Conservation (phyloP, 169 alveolate genomes). For the Pseudocohnilembus persalinus region DNA sequence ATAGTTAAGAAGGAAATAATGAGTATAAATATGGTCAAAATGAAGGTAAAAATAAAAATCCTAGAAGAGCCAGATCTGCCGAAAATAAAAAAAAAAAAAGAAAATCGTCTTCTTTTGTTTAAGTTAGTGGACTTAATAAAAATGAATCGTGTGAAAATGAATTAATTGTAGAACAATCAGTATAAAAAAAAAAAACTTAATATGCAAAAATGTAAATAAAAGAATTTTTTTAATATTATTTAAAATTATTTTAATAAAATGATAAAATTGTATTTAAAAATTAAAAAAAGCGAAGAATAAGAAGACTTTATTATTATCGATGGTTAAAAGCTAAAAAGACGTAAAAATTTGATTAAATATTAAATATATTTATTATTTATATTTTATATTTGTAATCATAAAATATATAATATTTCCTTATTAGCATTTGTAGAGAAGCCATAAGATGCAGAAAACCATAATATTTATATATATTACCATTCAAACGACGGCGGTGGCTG, state of each 20-base stretch:
- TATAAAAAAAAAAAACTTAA: too few relatives aligned
- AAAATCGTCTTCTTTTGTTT: neutral
- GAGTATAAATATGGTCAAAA: too few relatives aligned
- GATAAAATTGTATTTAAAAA: neutral
- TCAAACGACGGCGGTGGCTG: constrained; percentile 94
- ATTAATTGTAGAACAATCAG: neutral
- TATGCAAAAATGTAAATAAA: too few relatives aligned
- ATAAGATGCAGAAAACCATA: constrained; percentile 96
- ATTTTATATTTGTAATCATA: too few relatives aligned
- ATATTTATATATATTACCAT: constrained; percentile 95
- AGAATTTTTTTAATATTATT: too few relatives aligned
- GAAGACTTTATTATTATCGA: constrained; percentile 83
- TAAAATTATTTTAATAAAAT: too few relatives aligned
- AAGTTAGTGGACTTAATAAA: too few relatives aligned
- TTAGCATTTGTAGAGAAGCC: constrained; percentile 95
- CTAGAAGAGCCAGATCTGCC: neutral
- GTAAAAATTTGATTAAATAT: neutral
- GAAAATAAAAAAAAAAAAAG: neutral
- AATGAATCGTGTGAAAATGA: neutral
- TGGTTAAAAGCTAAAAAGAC: constrained; percentile 86
- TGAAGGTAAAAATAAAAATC: neutral
- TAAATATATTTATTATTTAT: too few relatives aligned
- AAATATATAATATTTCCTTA: too few relatives aligned
- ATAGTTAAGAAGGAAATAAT: too few relatives aligned
- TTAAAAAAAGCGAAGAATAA: constrained; percentile 89